Conservation (phyloP, 257 asterid genomes). For the Forsythia suspensa region DNA sequence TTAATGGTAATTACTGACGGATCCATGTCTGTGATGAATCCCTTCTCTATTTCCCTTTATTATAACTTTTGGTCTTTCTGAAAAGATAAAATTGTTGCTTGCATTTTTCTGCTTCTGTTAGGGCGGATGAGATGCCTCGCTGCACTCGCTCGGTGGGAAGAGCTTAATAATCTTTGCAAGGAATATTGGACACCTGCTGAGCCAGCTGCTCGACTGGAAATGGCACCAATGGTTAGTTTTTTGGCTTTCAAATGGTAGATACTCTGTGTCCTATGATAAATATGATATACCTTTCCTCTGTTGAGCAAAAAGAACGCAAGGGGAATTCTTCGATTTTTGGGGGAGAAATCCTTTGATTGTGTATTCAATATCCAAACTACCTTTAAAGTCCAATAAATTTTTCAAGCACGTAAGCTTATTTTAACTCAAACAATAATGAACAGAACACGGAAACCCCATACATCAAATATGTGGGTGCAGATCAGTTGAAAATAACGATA, state of each 20-base stretch:
- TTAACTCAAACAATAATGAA: not conserved
- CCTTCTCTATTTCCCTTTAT: slow-evolving; percentile 10
- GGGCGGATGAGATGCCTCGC: slow-evolving; percentile 99
- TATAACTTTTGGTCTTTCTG: not conserved
- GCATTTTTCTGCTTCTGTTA: slow-evolving; percentile 29
- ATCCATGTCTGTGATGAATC: not conserved
- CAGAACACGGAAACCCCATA: slow-evolving; percentile 8
- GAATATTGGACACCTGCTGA: slow-evolving; percentile 99
- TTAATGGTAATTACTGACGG: slow-evolving; percentile 1
- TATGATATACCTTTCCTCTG: not conserved
- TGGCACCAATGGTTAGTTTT: slow-evolving; percentile 93
- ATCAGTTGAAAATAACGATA: not conserved
- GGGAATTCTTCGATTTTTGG: too few relatives aligned
- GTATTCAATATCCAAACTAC: not conserved
- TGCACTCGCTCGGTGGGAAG: slow-evolving; percentile 99
- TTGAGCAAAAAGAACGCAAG: too few relatives aligned
- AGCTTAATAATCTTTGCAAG: slow-evolving; percentile 97
- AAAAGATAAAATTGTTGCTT: slow-evolving; percentile 11
- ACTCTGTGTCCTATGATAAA: not conserved
- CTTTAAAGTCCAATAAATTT: not conserved
- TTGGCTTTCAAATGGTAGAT: slow-evolving; percentile 21
- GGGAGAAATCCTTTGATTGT: too few relatives aligned
- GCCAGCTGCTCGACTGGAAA: slow-evolving; percentile 95
- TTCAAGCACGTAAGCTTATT: not conserved
- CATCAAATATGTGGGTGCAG: not conserved